These are phyloP conservation scores for Discostella stelligeroides DNA, from an alignment of 108 stramenopile species.

Conservation along the genomic window DNA sequence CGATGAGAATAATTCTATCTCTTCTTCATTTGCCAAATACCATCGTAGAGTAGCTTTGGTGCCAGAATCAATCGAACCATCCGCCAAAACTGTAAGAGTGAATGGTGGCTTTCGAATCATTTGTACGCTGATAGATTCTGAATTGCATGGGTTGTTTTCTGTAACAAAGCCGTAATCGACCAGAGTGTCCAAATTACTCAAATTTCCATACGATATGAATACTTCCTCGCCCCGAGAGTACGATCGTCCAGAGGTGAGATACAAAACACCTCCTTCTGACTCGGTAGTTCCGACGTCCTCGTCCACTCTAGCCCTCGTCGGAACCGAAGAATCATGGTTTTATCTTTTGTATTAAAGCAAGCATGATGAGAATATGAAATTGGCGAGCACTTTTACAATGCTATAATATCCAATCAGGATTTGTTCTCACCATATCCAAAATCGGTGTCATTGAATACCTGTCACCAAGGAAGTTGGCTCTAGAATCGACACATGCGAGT, in stretches of 20 bases:
- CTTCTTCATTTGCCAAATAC: constrained; percentile 50
- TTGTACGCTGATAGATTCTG: constrained; percentile 58
- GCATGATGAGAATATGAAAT: background rate
- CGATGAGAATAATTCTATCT: constrained; percentile 47
- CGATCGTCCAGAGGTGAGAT: constrained; percentile 25
- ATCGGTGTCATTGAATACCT: constrained; percentile 73
- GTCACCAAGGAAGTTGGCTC: constrained; percentile 73
- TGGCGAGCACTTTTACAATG: background rate
- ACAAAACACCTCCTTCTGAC: constrained; percentile 38
- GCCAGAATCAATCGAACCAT: constrained; percentile 62
- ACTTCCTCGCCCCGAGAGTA: constrained; percentile 55
- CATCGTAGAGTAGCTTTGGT: constrained; percentile 55
- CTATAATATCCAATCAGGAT: background rate
- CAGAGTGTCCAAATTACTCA: constrained; percentile 73
- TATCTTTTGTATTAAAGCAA: constrained; percentile 15
- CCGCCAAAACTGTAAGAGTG: constrained; percentile 47
- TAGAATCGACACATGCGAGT: constrained; percentile 75
- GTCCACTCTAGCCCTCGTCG: constrained; percentile 51
- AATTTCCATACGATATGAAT: constrained; percentile 69
- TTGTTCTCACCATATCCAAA: constrained; percentile 62
- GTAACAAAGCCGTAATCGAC: constrained; percentile 75
- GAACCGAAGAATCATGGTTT: constrained; percentile 64
- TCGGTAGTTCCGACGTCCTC: constrained; percentile 41
- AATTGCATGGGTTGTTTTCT: constrained; percentile 57
- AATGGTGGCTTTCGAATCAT: constrained; percentile 59